Base-by-base conservation (phyloP, 2,329 filamentous ascomycete species). In the Fusarium armeniacum region DNA sequence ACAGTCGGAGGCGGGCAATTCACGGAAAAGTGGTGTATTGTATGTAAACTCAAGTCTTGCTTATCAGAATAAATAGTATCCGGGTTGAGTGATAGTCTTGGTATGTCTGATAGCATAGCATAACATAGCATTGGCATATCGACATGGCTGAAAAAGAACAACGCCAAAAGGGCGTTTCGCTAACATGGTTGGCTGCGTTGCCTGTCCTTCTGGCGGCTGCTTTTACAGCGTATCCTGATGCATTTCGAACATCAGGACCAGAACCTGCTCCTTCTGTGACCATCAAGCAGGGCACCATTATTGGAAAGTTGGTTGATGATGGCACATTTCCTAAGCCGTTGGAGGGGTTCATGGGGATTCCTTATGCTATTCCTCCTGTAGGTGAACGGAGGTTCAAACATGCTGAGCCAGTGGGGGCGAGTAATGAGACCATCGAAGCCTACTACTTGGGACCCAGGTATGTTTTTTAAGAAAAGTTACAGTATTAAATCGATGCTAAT, bases 271-370 rank as follows among this genome's bases (percentile, higher is more conserved):
- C 67, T 1, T 65, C 72, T 3, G 76, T 78, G 10, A 75, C 51
- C 16, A 75, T 77, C n/a, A 62, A 70, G 24, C 75, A 80, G 58
- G 79, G 78, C 0, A 70, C 63, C 2, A 65, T 81, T 13, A 43
- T 78, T 53, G 78, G 79, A 2, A 76, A 74, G 28, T 58, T 76
- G 6, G 66, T 80, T 57, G 69, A 74, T n/a, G 65, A 79, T 62
- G 75, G 74, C 16, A 71, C 61, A 1, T 77, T 76, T 59, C 74
- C 73, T 18, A 43, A 75, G n/a, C 75, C 77, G 1, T 55, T 81
- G 5, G 79, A 82, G 49, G 73, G 77, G 3, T 86, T 86, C 62
- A 77, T 84, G 45, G 83, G 83, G 1, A 81, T 86, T 41, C 83
- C 82, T 0, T 85, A 85, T 71, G 83, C 82, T 0, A 68, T 81